phyloP scores from a whole-genome alignment of 2,329 filamentous ascomycete genomes.

The Pleomassaria siparia region DNA sequence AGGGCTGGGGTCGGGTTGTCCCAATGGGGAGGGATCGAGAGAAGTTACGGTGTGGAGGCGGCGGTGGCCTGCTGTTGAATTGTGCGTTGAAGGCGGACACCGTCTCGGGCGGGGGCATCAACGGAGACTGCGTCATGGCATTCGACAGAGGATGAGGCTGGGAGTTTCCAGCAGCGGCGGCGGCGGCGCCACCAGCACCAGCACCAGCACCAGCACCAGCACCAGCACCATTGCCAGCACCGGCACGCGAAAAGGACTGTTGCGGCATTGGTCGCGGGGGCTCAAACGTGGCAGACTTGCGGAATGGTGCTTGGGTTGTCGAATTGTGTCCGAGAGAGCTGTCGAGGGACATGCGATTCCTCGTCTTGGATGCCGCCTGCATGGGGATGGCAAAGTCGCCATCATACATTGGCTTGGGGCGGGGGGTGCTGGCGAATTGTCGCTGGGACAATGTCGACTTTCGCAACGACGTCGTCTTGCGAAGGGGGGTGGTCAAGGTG shows the following conservation, averaged over 20 bases:
- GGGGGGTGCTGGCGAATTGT: constrained; percentile 53
- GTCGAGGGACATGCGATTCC: constrained; percentile 77
- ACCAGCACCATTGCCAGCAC: too few relatives aligned
- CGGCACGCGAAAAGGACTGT: constrained; percentile 24
- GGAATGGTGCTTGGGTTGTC: constrained; percentile 65
- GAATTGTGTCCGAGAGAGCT: constrained; percentile 68
- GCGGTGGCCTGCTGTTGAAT: too few relatives aligned
- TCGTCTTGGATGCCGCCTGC: constrained; percentile 56
- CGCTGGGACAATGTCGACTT: constrained; percentile 89
- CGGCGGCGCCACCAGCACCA: too few relatives aligned
- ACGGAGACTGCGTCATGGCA: constrained; percentile 83
- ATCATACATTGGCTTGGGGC: constrained; percentile 43
- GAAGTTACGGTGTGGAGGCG: constrained; percentile 51
- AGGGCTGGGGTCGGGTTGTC: constrained; percentile 53
- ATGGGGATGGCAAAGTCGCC: constrained; percentile 57
- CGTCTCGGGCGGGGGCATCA: constrained; percentile 61
- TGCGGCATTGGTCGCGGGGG: constrained; percentile 27
- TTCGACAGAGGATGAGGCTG: constrained; percentile 79
- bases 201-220: too few relatives aligned
- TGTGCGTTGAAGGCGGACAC: too few relatives aligned
- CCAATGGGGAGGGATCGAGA: constrained; percentile 76
- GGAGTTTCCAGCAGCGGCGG: constrained; percentile 18
- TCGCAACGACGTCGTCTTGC: constrained; percentile 69
- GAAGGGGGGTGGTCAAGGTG: constrained; percentile 32
- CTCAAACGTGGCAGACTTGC: constrained; percentile 32